Percentiles rank a stretch among this genome's conserved stretches.
These are phyloP conservation scores for Aspergillus sp. DNA, from an alignment of 2,329 filamentous ascomycete genomes.

Conservation along the genomic window DNA sequence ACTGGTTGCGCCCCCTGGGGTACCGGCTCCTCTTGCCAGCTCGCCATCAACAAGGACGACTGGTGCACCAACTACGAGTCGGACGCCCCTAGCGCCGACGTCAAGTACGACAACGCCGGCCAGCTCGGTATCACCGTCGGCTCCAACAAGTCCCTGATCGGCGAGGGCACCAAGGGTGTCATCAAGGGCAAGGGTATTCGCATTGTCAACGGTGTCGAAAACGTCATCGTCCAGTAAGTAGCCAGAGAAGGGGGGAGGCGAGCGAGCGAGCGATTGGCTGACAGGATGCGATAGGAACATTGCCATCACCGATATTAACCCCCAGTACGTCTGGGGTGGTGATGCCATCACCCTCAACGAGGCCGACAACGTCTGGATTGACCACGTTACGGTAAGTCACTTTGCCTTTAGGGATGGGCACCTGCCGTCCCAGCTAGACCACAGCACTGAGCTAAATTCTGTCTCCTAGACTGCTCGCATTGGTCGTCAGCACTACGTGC, in stretches of 20 bases:
- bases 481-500: conserved; percentile 60
- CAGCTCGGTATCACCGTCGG: conserved; percentile 51
- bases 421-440: no score
- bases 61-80: conserved; percentile 63
- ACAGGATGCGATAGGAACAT: conserved; percentile 40
- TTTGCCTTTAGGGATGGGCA: background rate
- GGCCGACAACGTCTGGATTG: conserved; percentile 48
- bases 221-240: conserved; percentile 57
- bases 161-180: conserved; percentile 53
- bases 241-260: no score
- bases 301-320: conserved; percentile 56
- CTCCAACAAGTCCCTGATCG: conserved; percentile 60
- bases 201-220: conserved; percentile 48
- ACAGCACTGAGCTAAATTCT: background rate
- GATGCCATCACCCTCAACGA: conserved; percentile 56
- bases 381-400: conserved; percentile 21
- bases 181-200: conserved; percentile 60
- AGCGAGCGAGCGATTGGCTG: background rate
- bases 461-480: conserved; percentile 49
- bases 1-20: conserved; percentile 61
- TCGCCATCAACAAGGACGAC: conserved; percentile 59
- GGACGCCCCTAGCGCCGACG: conserved; percentile 44
- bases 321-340: conserved; percentile 60
- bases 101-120: conserved; percentile 51
- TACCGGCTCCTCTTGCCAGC: conserved; percentile 54